Conservation (phyloP, 2,329 filamentous ascomycete genomes). For the Madurella mycetomatis region DNA sequence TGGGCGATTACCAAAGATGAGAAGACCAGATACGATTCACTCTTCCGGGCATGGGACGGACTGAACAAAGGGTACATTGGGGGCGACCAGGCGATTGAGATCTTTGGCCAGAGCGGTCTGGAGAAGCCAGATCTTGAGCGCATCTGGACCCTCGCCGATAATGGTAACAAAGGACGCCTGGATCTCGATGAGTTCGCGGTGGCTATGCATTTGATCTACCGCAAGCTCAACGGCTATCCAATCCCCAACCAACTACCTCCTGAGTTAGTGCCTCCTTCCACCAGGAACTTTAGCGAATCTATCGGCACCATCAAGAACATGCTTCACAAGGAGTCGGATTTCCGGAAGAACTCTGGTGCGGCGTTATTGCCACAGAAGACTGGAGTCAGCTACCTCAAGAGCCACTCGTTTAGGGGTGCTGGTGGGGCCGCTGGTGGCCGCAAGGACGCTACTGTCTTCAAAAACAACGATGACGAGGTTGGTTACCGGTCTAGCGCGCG, state of each 20-base stretch:
- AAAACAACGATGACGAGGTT: constrained; percentile 90
- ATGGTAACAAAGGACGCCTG: constrained; percentile 87
- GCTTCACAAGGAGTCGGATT: constrained; percentile 83
- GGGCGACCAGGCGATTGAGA: constrained; percentile 90
- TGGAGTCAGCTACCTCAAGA: constrained; percentile 97
- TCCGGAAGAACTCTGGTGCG: constrained; percentile 82
- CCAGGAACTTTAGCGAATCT: constrained; percentile 85
- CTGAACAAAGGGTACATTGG: constrained; percentile 88
- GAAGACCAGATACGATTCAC: constrained; percentile 91
- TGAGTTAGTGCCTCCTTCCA: constrained; percentile 91
- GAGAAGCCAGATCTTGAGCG: constrained; percentile 86
- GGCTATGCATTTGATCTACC: constrained; percentile 98
- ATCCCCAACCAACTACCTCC: constrained; percentile 82
- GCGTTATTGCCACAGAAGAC: constrained; percentile 91
- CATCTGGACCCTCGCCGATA: constrained; percentile 92
- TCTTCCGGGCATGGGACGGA: constrained; percentile 96
- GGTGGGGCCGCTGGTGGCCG: constrained; percentile 57
- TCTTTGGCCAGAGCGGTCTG: constrained; percentile 92
- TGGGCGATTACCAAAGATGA: constrained; percentile 99
- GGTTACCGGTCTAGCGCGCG: constrained; percentile 93
- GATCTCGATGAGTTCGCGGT: constrained; percentile 98
- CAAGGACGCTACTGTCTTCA: constrained; percentile 94
- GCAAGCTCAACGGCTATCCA: constrained; percentile 93
- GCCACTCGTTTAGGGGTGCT: constrained; percentile 76
- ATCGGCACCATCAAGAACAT: constrained; percentile 90